These are phyloP conservation scores for Auxenochlorella protothecoides DNA, from an alignment of 139 green algal species.

Conservation along the genomic window DNA sequence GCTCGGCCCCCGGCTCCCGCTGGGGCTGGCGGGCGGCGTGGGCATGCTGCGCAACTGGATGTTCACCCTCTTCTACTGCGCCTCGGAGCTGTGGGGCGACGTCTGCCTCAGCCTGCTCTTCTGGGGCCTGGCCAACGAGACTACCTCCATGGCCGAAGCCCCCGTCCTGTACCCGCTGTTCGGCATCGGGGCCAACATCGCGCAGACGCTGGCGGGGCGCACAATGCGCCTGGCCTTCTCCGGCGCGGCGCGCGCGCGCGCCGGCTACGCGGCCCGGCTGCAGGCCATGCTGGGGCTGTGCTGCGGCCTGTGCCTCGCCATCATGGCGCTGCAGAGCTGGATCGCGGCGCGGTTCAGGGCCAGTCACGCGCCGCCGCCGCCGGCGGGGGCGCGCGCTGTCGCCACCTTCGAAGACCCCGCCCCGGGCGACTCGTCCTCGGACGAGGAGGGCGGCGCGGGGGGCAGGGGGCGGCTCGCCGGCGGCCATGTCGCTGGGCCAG, in stretches of 20 bases:
- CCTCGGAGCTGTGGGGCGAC: slow-evolving; percentile 81
- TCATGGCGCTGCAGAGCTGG: slow-evolving; percentile 33
- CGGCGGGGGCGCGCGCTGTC: too few relatives aligned
- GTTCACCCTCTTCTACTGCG: slow-evolving; percentile 91
- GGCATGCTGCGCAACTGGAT: slow-evolving; percentile 90
- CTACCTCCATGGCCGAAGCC: slow-evolving; percentile 74
- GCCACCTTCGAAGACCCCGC: too few relatives aligned
- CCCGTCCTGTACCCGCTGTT: slow-evolving; percentile 90
- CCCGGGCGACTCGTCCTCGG: too few relatives aligned
- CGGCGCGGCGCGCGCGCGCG: background rate
- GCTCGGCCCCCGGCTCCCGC: slow-evolving; percentile 20
- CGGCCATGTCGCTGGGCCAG: slow-evolving; percentile 30
- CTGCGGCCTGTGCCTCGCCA: slow-evolving; percentile 15
- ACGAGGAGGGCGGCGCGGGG: background rate
- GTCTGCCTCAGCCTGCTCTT: slow-evolving; percentile 83
- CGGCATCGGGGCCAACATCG: slow-evolving; percentile 91
- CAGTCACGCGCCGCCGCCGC: too few relatives aligned
- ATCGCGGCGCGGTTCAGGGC: slow-evolving; percentile 27
- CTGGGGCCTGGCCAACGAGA: slow-evolving; percentile 94
- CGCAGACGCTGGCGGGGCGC: slow-evolving; percentile 59
- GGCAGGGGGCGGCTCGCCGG: background rate
- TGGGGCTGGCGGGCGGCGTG: slow-evolving; percentile 43
- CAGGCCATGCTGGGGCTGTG: slow-evolving; percentile 27
- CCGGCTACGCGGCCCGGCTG: slow-evolving; percentile 25
- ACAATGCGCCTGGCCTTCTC: slow-evolving; percentile 24